Evolutionary conservation across 1,139 yeast genomes (phyloP), one percentile per base, ranked within the genome.

Genomic region (Sugiyamaella paludigena): DNA sequence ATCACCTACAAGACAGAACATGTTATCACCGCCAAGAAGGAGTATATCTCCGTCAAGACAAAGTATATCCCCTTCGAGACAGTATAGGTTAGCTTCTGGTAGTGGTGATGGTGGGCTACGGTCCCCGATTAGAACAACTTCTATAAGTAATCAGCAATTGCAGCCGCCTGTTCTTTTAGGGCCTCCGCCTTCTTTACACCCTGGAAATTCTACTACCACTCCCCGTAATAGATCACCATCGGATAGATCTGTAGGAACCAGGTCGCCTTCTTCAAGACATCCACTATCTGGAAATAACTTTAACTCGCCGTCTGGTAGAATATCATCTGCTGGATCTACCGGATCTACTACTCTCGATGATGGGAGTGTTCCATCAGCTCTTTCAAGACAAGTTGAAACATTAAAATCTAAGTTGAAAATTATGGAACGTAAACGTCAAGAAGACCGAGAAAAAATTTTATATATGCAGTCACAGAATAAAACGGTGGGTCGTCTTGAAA

Each of bases 401-500:
- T 52, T 67, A 34, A 61, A 62, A 49, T 50, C 63, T 15, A 65
- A 65, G 47, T 53, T 67, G 8, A 58, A 58, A 27, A 47, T 59
- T 11, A 58, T 66, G 58, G 71, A 66, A 40, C 53, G 52, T 36
- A 65, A 64, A 49, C 61, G 70, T 6, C 50, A 48, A 28, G 67
- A 62, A 11, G 71, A 67, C 43, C 49, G 58, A 7, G 64, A 59
- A 13, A 55, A 58, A 32, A 51, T 63, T 2, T 45, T 40, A 16
- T 49, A 41, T 7, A 37, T 63, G 29, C 64, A 61, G 28, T 44
- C 53, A 5, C 64, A 68, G 41, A 53, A 55, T 13, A 60, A 63
- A 27, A 69, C 69, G 36, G 54, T 60, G 26, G 55, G 51, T 10
- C 54, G 67, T 33, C 59, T 74, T n/a, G 73, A 67, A 45, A 59